A percentile compares a stretch with the other conserved stretches of the same genome.
phyloP scores from a whole-genome alignment of 805 yeast genomes.

The Teunomyces cretensis region DNA sequence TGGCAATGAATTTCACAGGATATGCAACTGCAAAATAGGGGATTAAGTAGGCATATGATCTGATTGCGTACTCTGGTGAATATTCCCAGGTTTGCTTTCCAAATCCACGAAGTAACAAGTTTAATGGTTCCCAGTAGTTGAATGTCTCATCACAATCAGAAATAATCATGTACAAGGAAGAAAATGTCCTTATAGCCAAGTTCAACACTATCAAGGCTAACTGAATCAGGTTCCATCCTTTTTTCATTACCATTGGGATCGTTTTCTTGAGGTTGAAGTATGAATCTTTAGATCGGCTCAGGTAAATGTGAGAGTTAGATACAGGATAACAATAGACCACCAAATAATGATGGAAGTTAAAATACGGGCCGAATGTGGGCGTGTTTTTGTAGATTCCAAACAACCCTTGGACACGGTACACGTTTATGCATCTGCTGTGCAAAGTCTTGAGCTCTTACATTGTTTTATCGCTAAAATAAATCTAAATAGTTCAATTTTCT shows the following conservation, averaged over 20 bases:
- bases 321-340: not conserved
- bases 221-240: not conserved
- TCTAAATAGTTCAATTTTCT: too few species aligned
- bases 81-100: slow-evolving; percentile 98
- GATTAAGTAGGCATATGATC: slow-evolving; percentile 78
- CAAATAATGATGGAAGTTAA: too few species aligned
- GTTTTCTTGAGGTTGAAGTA: too few species aligned
- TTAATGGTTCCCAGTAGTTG: slow-evolving; percentile 94
- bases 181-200: slow-evolving; percentile 25
- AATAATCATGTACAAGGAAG: slow-evolving; percentile 61
- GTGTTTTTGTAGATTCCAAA: too few species aligned
- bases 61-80: slow-evolving; percentile 81
- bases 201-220: slow-evolving; percentile 12
- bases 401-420: too few species aligned
- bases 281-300: too few species aligned
- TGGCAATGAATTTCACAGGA: slow-evolving; percentile 16
- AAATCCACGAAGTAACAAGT: slow-evolving; percentile 70
- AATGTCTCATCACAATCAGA: slow-evolving; percentile 91
- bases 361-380: too few species aligned
- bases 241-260: not conserved
- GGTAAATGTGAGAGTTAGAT: not conserved
- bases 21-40: slow-evolving; percentile 41
- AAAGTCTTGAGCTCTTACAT: too few species aligned
- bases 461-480: too few species aligned
- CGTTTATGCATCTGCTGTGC: too few species aligned